Conservation (phyloP, 1,284 basidiomycete species). For the Kalmanozyma brasiliensis region DNA sequence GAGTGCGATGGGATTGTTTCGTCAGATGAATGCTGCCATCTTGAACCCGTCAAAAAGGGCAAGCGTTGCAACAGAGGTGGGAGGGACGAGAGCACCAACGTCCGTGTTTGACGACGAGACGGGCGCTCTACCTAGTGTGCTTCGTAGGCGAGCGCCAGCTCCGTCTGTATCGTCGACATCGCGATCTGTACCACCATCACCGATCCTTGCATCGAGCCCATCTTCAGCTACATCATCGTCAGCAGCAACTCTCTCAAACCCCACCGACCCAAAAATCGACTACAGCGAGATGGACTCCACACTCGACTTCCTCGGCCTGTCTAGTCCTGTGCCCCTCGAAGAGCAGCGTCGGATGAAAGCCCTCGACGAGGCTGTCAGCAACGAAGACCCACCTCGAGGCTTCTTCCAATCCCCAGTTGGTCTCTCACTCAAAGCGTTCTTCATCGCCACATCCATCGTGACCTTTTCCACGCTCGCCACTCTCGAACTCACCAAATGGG, state of each 20-base stretch:
- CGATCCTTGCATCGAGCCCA: not conserved
- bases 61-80: not conserved
- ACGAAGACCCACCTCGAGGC: conserved; percentile 5
- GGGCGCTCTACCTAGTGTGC: conserved; percentile 22
- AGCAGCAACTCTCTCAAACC: conserved; percentile 3
- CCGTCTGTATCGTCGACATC: not conserved
- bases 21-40: conserved; percentile 34
- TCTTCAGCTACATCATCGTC: not conserved
- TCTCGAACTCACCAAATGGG: conserved; percentile 27
- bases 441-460: conserved; percentile 45
- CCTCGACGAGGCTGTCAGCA: conserved; percentile 9
- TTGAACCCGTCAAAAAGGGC: conserved; percentile 19
- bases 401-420: conserved; percentile 45
- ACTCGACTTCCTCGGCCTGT: conserved; percentile 44
- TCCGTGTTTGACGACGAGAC: conserved; percentile 47
- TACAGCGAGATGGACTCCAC: conserved; percentile 49
- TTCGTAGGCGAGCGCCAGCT: conserved; percentile 11
- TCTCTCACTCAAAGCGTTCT: conserved; percentile 42
- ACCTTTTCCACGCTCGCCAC: conserved; percentile 18
- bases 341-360: conserved; percentile 29
- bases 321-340: conserved; percentile 25
- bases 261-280: conserved; percentile 33
- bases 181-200: not conserved
- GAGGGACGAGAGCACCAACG: conserved; percentile 19
- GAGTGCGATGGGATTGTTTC: conserved; percentile 20